Conservation (phyloP, 2,329 filamentous ascomycete genomes). For the Fusarium sublunatum region DNA sequence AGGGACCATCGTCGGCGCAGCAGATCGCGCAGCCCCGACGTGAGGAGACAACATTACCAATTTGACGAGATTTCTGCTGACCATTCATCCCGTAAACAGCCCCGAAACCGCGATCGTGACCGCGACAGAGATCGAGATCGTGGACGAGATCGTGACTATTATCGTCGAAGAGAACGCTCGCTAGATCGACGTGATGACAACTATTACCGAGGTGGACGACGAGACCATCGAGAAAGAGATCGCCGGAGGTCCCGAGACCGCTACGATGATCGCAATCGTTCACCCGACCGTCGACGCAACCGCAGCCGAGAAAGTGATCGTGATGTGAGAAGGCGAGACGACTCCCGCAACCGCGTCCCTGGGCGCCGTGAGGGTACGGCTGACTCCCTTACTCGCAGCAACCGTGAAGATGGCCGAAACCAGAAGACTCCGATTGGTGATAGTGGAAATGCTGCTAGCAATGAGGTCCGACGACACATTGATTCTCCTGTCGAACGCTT, state of each 20-base stretch:
- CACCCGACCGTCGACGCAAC: conserved; percentile 68
- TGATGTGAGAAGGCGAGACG: conserved; percentile 78
- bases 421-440: conserved; percentile 64
- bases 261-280: conserved; percentile 68
- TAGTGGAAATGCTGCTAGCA: conserved; percentile 60
- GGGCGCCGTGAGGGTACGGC: conserved; percentile 75
- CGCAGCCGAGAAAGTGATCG: conserved; percentile 71
- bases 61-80: conserved; percentile 54
- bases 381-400: conserved; percentile 75
- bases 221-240: conserved; percentile 67
- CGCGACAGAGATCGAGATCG: conserved; percentile 62
- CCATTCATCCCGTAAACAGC: conserved; percentile 56
- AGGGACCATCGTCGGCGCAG: conserved; percentile 66
- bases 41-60: conserved; percentile 55
- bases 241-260: conserved; percentile 73
- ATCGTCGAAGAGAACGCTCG: conserved; percentile 77
- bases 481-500: conserved; percentile 8
- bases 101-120: conserved; percentile 68
- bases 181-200: conserved; percentile 74
- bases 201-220: conserved; percentile 68
- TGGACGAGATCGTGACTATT: conserved; percentile 64
- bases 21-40: conserved; percentile 72
- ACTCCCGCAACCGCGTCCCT: conserved; percentile 73
- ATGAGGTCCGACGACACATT: conserved; percentile 66
- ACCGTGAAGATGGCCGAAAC: conserved; percentile 70